These are phyloP conservation scores for Suillus subluteus DNA, from an alignment of 768 basidiomycete species.

Conservation along the genomic window DNA sequence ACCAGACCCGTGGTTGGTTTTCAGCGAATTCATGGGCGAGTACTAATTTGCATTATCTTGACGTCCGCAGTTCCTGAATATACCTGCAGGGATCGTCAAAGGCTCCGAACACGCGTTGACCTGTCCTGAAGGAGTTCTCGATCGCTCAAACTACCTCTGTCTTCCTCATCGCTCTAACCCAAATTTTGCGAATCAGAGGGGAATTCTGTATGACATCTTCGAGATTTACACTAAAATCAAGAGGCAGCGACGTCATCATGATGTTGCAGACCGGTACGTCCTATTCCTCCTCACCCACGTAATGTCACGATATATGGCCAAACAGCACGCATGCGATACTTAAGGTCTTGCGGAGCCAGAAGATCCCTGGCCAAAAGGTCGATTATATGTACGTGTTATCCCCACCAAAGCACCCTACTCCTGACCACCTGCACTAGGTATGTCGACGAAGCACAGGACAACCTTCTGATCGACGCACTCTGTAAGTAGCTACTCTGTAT, in stretches of 20 bases:
- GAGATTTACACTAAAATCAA: conserved; percentile 53
- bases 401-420: neutral
- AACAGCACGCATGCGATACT: conserved; percentile 57
- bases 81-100: conserved; percentile 55
- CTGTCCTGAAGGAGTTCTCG: conserved; percentile 42
- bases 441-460: conserved; percentile 77
- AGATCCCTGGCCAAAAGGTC: conserved; percentile 41
- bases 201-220: conserved; percentile 56
- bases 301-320: conserved; percentile 3
- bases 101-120: conserved; percentile 62
- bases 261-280: conserved; percentile 61
- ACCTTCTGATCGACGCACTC: conserved; percentile 64
- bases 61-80: neutral
- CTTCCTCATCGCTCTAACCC: conserved; percentile 57
- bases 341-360: conserved; percentile 26
- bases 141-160: conserved; percentile 45
- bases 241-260: conserved; percentile 44
- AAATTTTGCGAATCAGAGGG: conserved; percentile 55
- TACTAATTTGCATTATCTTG: neutral
- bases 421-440: conserved; percentile 45
- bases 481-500: conserved; percentile 38
- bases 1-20: conserved; percentile 64
- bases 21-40: conserved; percentile 67
- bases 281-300: neutral
- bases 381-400: conserved; percentile 54